Percentiles rank a stretch among this genome's conserved stretches.
phyloP scores from a whole-genome alignment of 768 basidiomycete species.

The Cyclocybe aegerita region DNA sequence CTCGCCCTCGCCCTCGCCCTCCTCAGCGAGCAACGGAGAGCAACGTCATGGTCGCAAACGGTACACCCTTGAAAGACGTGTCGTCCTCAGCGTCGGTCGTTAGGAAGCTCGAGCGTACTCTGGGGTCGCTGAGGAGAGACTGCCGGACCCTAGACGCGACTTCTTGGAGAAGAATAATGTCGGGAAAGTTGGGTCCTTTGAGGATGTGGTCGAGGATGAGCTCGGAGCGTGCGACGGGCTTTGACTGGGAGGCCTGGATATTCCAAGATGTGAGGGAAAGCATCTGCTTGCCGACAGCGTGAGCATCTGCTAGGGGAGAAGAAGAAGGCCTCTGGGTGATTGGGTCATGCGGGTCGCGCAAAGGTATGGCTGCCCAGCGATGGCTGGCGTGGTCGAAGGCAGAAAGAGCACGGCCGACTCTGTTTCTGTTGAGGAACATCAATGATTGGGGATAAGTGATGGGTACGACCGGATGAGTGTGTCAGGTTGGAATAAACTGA shows the following conservation, averaged over 20 bases:
- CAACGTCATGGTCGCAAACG: constrained; percentile 37
- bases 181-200: constrained; percentile 26
- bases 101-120: constrained; percentile 33
- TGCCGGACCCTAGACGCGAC: constrained; percentile 28
- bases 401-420: too few species aligned
- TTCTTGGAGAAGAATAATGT: constrained; percentile 41
- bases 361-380: too few species aligned
- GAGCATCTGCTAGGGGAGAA: too few species aligned
- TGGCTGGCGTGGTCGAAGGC: too few species aligned
- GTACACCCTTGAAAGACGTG: constrained; percentile 28
- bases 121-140: constrained; percentile 29
- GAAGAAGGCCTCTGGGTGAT: too few species aligned
- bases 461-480: too few species aligned
- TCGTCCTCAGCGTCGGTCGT: constrained; percentile 37
- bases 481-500: too few species aligned
- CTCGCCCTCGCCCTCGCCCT: constrained; percentile 17
- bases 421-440: too few species aligned
- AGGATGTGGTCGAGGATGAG: constrained; percentile 34
- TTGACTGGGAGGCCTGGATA: constrained; percentile 31
- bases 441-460: too few species aligned
- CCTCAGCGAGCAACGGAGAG: constrained; percentile 18
- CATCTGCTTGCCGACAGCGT: too few species aligned
- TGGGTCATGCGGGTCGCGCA: too few species aligned
- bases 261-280: constrained; percentile 38
- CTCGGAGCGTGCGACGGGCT: constrained; percentile 30